Base-by-base conservation (phyloP, 2,329 filamentous ascomycete species). In the Fusarium avenaceum region DNA sequence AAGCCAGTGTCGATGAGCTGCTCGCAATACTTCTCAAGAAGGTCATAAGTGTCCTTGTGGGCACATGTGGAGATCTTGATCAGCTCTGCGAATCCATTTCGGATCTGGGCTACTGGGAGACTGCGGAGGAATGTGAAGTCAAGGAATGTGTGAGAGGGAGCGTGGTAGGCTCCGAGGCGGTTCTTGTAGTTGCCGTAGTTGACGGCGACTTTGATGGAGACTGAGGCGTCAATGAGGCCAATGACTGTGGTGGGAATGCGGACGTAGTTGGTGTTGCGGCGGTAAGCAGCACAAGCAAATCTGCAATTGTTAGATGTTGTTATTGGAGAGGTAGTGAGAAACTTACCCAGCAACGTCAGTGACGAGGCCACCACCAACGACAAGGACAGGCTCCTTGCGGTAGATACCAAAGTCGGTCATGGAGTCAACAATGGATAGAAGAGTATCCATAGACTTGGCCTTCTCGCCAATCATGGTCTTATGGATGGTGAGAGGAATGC, bases 171-270 rank as follows among this genome's bases (percentile, higher is more conserved):
- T 28, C 90, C 90, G 0, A 92, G 84, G 14, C 89, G 84, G 79
- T 92, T 92, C 83, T 92, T 92, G 82, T 92, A 91, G 76, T 89
- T 87, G 75, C 89, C 89, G 72, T 92, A 92, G 81, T 92, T 92
- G 72, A 92, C 90, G 14, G 89, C 90, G n/a, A 92, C 90, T 76
- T 92, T 92, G 82, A 92, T 92, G 35, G 87, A 90, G 50, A 92
- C 90, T 19, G 89, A 91, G 4, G 90, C 90, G 74, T 93, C 90
- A 63, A 92, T 92, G 47, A 93, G 82, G 11, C 90, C 90, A 73
- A 93, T 92, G 66, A 92, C 88, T 1, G 90, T 92, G 0, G 90
- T 92, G 2, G 90, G 90, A 10, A 92, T 85, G 47, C 90, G 88
- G 74, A 92, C 91, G 80, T 86, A 92, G 79, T 91, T 91, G 43